Evolutionary conservation across 2,329 filamentous ascomycete genomes (phyloP).

Genomic region (Penicillium sp.): DNA sequence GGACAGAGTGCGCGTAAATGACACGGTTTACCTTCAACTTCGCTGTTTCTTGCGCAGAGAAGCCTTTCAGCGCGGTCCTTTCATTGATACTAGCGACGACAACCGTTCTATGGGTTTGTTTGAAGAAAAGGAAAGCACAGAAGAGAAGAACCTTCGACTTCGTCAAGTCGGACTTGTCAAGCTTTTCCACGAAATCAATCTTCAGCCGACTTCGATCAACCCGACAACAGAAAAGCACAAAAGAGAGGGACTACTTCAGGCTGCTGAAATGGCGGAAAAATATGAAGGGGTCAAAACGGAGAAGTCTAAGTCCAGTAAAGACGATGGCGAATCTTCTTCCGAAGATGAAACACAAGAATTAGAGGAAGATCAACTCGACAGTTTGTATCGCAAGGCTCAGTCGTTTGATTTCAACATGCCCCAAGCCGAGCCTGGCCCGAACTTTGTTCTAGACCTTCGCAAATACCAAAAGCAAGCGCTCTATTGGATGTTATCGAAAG

Average conservation of each 20-base stretch:
- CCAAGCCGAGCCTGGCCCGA: slow-evolving; percentile 78
- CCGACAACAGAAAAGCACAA: slow-evolving; percentile 76
- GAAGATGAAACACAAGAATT: slow-evolving; percentile 89
- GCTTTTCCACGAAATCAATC: slow-evolving; percentile 84
- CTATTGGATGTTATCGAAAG: slow-evolving; percentile 95
- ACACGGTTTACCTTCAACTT: slow-evolving; percentile 91
- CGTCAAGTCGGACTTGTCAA: slow-evolving; percentile 87
- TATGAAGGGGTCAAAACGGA: slow-evolving; percentile 63
- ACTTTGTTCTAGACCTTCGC: slow-evolving; percentile 80
- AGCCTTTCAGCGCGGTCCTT: slow-evolving; percentile 70
- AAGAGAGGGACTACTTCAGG: slow-evolving; percentile 80
- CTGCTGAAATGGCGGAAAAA: slow-evolving; percentile 86
- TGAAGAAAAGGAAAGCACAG: slow-evolving; percentile 80
- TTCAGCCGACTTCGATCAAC: slow-evolving; percentile 76
- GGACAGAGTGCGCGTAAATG: slow-evolving; percentile 82
- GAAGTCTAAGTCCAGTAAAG: slow-evolving; percentile 37
- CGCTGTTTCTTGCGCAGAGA: slow-evolving; percentile 73
- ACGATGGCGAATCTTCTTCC: slow-evolving; percentile 53
- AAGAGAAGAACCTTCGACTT: slow-evolving; percentile 81
- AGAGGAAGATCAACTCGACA: slow-evolving; percentile 92
- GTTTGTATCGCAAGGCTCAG: slow-evolving; percentile 92
- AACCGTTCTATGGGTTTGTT: slow-evolving; percentile 77
- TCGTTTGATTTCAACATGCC: slow-evolving; percentile 95
- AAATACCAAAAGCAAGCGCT: slow-evolving; percentile 96
- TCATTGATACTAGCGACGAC: slow-evolving; percentile 56